phyloP scores from a whole-genome alignment of 2,329 filamentous ascomycete species.

The Fusarium keratoplasticum region DNA sequence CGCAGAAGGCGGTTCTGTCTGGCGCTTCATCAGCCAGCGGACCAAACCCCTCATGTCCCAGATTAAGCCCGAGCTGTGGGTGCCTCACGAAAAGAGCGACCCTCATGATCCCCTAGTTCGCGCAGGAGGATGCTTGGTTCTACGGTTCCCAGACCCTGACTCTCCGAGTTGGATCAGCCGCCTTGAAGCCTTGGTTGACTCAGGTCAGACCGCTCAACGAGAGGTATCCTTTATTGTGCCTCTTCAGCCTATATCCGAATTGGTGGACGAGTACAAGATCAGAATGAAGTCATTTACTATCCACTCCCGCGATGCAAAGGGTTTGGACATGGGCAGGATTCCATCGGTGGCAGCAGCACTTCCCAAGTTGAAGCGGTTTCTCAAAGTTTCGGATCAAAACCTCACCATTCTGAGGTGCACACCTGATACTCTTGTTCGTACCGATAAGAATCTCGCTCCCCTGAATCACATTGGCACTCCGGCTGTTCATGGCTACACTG shows the following conservation, averaged over 20 bases:
- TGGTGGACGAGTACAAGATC: neutral
- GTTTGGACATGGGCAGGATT: constrained; percentile 9
- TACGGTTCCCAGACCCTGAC: constrained; percentile 18
- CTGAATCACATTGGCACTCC: constrained; percentile 26
- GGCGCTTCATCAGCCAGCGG: constrained; percentile 46
- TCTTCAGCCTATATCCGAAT: neutral
- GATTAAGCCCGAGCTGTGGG: constrained; percentile 29
- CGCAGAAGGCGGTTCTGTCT: constrained; percentile 9
- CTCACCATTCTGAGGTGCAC: constrained; percentile 24
- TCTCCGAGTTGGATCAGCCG: neutral
- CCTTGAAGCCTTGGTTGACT: neutral
- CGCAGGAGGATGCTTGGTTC: constrained; percentile 7
- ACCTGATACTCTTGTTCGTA: constrained; percentile 16
- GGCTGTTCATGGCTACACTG: constrained; percentile 33
- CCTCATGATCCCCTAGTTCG: neutral
- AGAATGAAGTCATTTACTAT: constrained; percentile 16
- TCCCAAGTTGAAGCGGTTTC: constrained; percentile 24
- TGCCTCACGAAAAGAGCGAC: neutral
- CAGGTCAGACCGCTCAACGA: accelerated
- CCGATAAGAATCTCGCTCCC: constrained; percentile 25
- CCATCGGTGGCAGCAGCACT: constrained; percentile 9
- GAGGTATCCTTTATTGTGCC: constrained; percentile 7
- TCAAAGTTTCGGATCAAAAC: constrained; percentile 20
- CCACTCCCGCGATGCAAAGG: constrained; percentile 22
- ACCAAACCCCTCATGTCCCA: constrained; percentile 35